phyloP scores from a whole-genome alignment of 2,329 filamentous ascomycete species.

The Sordariomycetes sp. region DNA sequence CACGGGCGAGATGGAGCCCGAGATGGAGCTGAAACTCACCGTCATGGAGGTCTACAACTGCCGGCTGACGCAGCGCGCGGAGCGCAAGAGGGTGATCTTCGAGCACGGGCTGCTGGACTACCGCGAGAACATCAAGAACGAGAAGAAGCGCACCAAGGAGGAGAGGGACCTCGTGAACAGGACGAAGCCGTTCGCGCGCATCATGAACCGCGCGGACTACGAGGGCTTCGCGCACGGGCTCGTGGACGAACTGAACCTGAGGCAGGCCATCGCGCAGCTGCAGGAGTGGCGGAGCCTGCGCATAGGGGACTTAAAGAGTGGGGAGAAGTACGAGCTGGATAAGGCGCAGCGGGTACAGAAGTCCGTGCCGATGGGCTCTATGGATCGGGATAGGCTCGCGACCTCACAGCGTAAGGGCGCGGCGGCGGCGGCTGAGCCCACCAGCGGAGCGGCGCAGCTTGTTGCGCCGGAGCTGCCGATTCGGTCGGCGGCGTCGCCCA shows the following conservation, averaged over 20 bases:
- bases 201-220: slow-evolving; percentile 93
- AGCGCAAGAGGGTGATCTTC: slow-evolving; percentile 93
- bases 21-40: slow-evolving; percentile 94
- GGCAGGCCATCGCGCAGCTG: slow-evolving; percentile 79
- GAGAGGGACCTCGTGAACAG: slow-evolving; percentile 86
- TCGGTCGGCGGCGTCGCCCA: slow-evolving; percentile 28
- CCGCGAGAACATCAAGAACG: slow-evolving; percentile 74
- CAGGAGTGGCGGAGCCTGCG: slow-evolving; percentile 87
- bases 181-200: slow-evolving; percentile 87
- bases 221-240: slow-evolving; percentile 76
- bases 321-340: slow-evolving; percentile 87
- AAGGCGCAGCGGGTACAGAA: slow-evolving; percentile 68
- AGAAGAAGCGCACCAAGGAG: slow-evolving; percentile 95
- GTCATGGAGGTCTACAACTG: slow-evolving; percentile 99
- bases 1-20: slow-evolving; percentile 81
- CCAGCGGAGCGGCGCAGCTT: slow-evolving; percentile 63
- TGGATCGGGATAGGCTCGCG: slow-evolving; percentile 71
- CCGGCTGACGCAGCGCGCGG: slow-evolving; percentile 77
- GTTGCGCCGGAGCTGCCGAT: slow-evolving; percentile 70
- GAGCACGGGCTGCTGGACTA: slow-evolving; percentile 93
- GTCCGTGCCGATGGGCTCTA: slow-evolving; percentile 61
- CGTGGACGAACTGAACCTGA: slow-evolving; percentile 81
- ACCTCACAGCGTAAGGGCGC: slow-evolving; percentile 60
- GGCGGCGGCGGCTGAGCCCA: slow-evolving; percentile 55
- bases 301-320: slow-evolving; percentile 74